Percentiles rank a stretch among this genome's conserved stretches.
These are phyloP conservation scores for Rhipidocladum racemiflorum DNA, from an alignment of 176 grass and related monocot species.

Conservation along the genomic window DNA sequence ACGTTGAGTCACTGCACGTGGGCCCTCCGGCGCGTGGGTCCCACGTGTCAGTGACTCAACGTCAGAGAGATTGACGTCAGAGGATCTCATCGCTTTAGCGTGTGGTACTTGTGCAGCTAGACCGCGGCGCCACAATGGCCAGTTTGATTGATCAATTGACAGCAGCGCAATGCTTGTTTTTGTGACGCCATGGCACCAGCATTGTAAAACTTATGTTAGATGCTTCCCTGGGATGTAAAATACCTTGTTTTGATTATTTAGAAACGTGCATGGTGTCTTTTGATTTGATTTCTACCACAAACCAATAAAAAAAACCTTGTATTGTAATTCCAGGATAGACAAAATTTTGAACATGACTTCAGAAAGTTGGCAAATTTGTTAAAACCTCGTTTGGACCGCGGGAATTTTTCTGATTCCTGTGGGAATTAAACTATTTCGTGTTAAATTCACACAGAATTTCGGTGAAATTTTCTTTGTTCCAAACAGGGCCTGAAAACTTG, in stretches of 20 bases:
- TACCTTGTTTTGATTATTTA: constrained; percentile 18
- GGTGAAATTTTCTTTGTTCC: too few species aligned
- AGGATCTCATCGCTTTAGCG: too few species aligned
- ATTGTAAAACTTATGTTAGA: constrained; percentile 4
- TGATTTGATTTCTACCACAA: constrained; percentile 8
- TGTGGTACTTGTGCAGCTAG: constrained; percentile 6
- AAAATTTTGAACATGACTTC: neutral
- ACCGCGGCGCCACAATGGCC: neutral
- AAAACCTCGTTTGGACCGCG: too few species aligned
- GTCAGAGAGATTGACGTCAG: too few species aligned
- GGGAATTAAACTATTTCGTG: too few species aligned
- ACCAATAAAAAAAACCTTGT: neutral
- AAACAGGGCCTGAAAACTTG: neutral
- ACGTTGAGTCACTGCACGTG: too few species aligned
- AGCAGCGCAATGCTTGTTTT: constrained; percentile 29
- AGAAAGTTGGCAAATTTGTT: neutral
- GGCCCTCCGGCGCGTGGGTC: too few species aligned
- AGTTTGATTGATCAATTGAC: constrained; percentile 25
- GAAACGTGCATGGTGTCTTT: constrained; percentile 8
- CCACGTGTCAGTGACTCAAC: too few species aligned
- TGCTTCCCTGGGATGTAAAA: constrained; percentile 30
- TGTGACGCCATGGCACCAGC: constrained; percentile 1
- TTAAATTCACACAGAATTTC: too few species aligned
- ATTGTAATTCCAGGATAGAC: constrained; percentile 21
- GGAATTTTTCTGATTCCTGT: too few species aligned